A percentile compares a stretch with the other conserved stretches of the same genome.
These are phyloP conservation scores for Verbena officinalis DNA, from an alignment of 257 asterid species.

Conservation along the genomic window DNA sequence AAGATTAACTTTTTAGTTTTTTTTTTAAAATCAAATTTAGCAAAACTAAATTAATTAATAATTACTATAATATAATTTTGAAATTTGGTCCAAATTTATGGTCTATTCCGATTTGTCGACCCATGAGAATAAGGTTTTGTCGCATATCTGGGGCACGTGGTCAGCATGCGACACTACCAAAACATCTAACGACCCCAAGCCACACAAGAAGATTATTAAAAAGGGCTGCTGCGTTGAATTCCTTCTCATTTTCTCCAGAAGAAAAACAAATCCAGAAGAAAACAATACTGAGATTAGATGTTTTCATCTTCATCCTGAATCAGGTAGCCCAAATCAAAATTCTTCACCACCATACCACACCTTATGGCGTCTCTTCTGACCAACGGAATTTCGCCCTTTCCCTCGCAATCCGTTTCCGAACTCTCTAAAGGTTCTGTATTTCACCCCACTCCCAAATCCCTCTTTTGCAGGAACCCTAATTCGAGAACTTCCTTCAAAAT, in stretches of 20 bases:
- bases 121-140: neutral
- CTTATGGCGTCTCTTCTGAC: conserved; percentile 81
- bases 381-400: conserved; percentile 60
- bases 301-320: conserved; percentile 23
- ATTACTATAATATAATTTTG: no score
- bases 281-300: neutral
- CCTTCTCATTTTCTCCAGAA: neutral
- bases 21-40: no score
- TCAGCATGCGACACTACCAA: conserved; percentile 40
- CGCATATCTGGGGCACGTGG: conserved; percentile 45
- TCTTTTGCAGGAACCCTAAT: conserved; percentile 39
- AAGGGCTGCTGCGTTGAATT: neutral
- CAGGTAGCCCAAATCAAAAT: conserved; percentile 2
- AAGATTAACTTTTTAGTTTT: no score
- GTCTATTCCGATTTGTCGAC: no score
- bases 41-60: no score
- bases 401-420: conserved; percentile 54
- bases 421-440: conserved; percentile 36
- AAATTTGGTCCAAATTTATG: no score
- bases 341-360: conserved; percentile 22
- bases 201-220: conserved; percentile 26
- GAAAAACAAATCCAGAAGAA: neutral
- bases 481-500: conserved; percentile 51
- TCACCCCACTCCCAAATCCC: conserved; percentile 36
- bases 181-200: conserved; percentile 22